Base-by-base conservation (phyloP, 2,329 filamentous ascomycete genomes). In the Boeremia lycopersici region DNA sequence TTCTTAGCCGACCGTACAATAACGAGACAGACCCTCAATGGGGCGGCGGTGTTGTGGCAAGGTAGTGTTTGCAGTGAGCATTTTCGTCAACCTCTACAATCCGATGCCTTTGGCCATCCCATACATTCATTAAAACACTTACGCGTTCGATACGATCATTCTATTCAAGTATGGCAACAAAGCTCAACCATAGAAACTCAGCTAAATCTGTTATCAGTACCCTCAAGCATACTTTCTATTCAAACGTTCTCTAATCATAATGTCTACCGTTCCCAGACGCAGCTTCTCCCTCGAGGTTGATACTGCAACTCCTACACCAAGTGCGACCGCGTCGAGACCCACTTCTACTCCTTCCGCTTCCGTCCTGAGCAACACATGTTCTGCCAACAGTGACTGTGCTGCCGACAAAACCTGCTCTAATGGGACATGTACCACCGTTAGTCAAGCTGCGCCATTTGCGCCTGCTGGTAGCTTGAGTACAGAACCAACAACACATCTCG, bases 221-320 rank as follows among this genome's bases (percentile, higher is more conserved):
- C 11, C 30, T 31, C 40, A n/a, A 50, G 19, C 46, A 28, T 42
- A 38, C 53, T 31, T 47, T 51, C 42, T 38, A 51, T 56, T 30
- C 42, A 43, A 42, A 33, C 43, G 26, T 51, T 48, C 47, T 51
- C 50, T 65, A 68, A 67, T 67, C 35, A 64, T 68, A 68, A 68
- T 68, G 65, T 66, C 65, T 66, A 64, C 61, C 63, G 53, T 58
- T 47, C 30, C 59, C 41, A 28, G 39, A 31, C 48, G 44, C 42
- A 43, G 25, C 10, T 51, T 51, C 11, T 43, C 53, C n/a, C 48
- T 62, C 23, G 43, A 58, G 31, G 42, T 66, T 30, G 60, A 66
- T 45, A 62, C 62, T 23, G 45, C 53, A 9, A 35, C 48, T 26
- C 53, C 56, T 25, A 49, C 50, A 8, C 48, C 47, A n/a, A 56